Conservation (phyloP, 2,329 filamentous ascomycete species). For the Nemania abortiva region DNA sequence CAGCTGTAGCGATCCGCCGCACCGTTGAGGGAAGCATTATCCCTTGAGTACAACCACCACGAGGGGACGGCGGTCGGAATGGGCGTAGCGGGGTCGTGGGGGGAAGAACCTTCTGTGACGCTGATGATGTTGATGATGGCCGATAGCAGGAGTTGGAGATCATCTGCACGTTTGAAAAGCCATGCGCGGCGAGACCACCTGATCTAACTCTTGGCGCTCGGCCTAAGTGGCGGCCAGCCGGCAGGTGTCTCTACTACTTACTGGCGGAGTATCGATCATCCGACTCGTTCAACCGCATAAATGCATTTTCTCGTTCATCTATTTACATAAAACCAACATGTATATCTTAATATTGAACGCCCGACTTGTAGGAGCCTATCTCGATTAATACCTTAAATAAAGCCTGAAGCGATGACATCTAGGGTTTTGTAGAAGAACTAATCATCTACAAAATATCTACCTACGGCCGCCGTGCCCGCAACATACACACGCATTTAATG, state of each 20-base stretch:
- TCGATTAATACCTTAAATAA: too few relatives aligned
- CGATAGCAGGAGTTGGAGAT: constrained; percentile 30
- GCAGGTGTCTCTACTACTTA: neutral
- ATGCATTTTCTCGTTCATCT: neutral
- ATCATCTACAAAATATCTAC: neutral
- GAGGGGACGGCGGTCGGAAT: neutral
- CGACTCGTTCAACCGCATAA: constrained; percentile 5
- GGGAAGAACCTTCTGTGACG: constrained; percentile 13
- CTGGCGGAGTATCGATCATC: constrained; percentile 38
- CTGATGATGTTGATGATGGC: constrained; percentile 24
- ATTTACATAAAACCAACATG: neutral
- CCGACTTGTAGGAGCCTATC: too few relatives aligned
- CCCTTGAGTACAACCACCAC: constrained; percentile 24
- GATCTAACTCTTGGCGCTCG: constrained; percentile 29
- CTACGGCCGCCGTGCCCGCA: neutral
- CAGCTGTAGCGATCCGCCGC: constrained; percentile 64
- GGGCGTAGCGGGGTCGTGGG: neutral
- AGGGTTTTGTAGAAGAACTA: neutral
- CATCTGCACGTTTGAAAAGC: constrained; percentile 35
- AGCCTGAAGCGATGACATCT: too few relatives aligned
- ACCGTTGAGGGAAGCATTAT: constrained; percentile 68
- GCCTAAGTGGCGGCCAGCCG: constrained; percentile 3
- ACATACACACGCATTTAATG: neutral
- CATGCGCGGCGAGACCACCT: constrained; percentile 31
- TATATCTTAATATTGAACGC: too few relatives aligned